phyloP scores from a whole-genome alignment of 2,329 filamentous ascomycete species.

The Allantophomopsis lycopodina region DNA sequence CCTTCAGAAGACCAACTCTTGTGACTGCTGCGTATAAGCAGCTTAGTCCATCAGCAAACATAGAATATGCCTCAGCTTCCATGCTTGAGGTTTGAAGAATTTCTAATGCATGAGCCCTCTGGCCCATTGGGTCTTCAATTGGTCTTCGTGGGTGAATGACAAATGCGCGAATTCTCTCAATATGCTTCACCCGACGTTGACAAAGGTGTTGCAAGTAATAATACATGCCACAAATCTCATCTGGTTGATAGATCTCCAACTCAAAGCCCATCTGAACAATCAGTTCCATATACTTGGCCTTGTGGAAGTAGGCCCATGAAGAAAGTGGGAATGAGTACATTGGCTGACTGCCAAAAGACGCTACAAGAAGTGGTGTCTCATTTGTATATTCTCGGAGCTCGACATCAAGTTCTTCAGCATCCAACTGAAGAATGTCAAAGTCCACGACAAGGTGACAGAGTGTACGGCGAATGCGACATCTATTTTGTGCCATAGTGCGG shows the following conservation, averaged over 20 bases:
- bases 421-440: conserved; percentile 72
- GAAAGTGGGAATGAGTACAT: conserved; percentile 62
- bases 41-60: conserved; percentile 32
- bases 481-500: conserved; percentile 76
- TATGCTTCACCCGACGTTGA: conserved; percentile 44
- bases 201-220: conserved; percentile 72
- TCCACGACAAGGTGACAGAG: conserved; percentile 71
- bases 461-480: conserved; percentile 79
- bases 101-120: conserved; percentile 19
- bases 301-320: conserved; percentile 83
- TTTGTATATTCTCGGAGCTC: conserved; percentile 46
- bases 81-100: conserved; percentile 47
- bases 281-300: conserved; percentile 76
- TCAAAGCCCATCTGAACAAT: conserved; percentile 90
- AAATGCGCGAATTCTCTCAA: conserved; percentile 61
- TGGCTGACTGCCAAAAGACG: conserved; percentile 31
- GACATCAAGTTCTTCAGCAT: conserved; percentile 66
- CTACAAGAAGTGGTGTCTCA: conserved; percentile 43
- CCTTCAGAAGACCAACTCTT: conserved; percentile 22
- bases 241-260: conserved; percentile 73
- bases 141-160: conserved; percentile 21
- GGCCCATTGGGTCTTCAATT: conserved; percentile 4
- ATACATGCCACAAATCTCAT: conserved; percentile 83
- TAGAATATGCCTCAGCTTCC: conserved; percentile 47
- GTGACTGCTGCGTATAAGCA: conserved; percentile 39